Percentiles rank a stretch among this genome's conserved stretches.
These are phyloP conservation scores for Hysterangium stoloniferum DNA, from an alignment of 768 basidiomycete species.

Conservation along the genomic window DNA sequence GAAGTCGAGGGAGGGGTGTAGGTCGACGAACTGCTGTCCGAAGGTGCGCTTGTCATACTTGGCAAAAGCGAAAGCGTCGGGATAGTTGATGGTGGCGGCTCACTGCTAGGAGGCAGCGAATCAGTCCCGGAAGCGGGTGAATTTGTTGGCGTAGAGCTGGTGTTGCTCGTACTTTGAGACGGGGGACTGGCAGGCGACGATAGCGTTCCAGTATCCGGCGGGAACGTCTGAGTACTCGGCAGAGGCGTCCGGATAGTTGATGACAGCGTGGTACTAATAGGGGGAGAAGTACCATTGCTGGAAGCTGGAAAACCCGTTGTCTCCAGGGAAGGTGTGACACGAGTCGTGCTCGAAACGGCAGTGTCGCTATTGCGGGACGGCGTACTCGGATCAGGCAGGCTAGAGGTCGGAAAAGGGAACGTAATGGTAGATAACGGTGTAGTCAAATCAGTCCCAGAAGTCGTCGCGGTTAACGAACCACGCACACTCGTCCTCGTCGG, in stretches of 20 bases:
- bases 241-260: not conserved
- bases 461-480: not conserved
- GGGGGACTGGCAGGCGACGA: not conserved
- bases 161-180: no score
- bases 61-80: not conserved
- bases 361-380: not conserved
- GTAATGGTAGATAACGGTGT: not conserved
- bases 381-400: not conserved
- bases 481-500: not conserved
- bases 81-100: not conserved
- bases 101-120: not conserved
- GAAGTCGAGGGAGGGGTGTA: not conserved
- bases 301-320: not conserved
- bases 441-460: not conserved
- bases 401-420: not conserved
- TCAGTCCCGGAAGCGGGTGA: not conserved
- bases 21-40: not conserved
- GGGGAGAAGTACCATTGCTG: not conserved
- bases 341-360: not conserved
- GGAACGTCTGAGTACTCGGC: not conserved
- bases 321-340: not conserved
- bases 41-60: not conserved
- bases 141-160: no score
- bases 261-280: not conserved
- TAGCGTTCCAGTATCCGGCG: not conserved